phyloP scores from a whole-genome alignment of 345 rosid genomes.

The Lenwebbia sp. region DNA sequence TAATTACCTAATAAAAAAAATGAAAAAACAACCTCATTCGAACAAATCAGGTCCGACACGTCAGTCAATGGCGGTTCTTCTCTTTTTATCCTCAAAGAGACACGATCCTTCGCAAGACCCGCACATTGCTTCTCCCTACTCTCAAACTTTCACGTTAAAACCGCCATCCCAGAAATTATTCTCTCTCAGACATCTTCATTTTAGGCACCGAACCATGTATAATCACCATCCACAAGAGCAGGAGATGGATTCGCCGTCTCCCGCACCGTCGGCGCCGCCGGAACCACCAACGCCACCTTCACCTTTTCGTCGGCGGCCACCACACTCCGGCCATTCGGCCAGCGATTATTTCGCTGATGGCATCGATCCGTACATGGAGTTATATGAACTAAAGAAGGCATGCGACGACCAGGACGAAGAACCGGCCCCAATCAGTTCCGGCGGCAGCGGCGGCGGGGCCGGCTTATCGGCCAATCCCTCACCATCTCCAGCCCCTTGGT shows the following conservation, averaged over 20 bases:
- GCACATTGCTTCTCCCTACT: background rate
- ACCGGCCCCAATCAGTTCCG: background rate
- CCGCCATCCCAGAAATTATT: background rate
- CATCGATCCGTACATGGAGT: background rate
- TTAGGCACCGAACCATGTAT: background rate
- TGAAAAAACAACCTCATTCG: background rate
- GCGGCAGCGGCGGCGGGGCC: background rate
- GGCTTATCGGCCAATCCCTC: background rate
- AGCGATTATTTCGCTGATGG: background rate
- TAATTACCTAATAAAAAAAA: background rate
- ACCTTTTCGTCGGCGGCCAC: background rate
- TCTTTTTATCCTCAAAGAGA: background rate
- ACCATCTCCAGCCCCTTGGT: conserved; percentile 14
- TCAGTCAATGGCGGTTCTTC: background rate
- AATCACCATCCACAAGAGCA: background rate
- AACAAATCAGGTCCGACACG: background rate
- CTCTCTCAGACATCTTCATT: background rate
- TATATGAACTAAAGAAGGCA: background rate
- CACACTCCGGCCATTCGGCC: background rate
- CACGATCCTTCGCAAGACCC: background rate
- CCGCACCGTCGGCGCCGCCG: background rate
- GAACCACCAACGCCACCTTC: background rate
- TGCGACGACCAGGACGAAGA: background rate
- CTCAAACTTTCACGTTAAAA: background rate
- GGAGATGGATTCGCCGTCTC: background rate